Conservation (phyloP, 2,329 filamentous ascomycete species). For the Fusarium sambucinum region DNA sequence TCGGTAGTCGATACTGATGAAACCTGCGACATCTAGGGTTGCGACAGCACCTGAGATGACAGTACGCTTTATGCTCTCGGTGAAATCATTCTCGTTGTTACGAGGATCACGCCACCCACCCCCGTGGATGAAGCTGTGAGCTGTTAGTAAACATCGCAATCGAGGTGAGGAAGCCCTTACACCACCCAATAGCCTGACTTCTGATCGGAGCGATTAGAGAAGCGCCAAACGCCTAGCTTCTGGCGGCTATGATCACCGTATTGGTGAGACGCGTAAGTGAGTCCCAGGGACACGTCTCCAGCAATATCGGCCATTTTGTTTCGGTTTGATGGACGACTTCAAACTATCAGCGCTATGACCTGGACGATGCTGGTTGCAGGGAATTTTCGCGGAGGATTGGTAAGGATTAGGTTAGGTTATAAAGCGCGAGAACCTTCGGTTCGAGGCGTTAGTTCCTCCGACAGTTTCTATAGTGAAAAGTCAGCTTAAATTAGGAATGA, state of each 20-base stretch:
- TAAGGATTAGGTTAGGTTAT: constrained; percentile 23
- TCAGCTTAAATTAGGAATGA: constrained; percentile 8
- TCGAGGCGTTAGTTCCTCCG: constrained; percentile 16
- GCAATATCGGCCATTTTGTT: constrained; percentile 41
- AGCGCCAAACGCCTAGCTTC: constrained; percentile 61
- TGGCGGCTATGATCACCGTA: constrained; percentile 59
- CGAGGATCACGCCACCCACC: constrained; percentile 73
- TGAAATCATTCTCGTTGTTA: constrained; percentile 60
- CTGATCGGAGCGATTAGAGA: constrained; percentile 33
- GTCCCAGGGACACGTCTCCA: constrained; percentile 37
- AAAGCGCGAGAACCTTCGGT: constrained; percentile 21
- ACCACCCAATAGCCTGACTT: constrained; percentile 53
- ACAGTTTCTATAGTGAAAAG: constrained; percentile 6
- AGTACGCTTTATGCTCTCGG: constrained; percentile 59
- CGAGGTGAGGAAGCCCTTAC: constrained; percentile 45
- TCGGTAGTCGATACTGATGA: constrained; percentile 74
- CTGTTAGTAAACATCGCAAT: constrained; percentile 22
- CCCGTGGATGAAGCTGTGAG: constrained; percentile 67
- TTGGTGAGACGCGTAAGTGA: constrained; percentile 53
- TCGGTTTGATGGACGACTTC: constrained; percentile 8
- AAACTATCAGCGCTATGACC: constrained; percentile 26
- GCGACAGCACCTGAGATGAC: constrained; percentile 48
- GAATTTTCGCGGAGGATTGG: constrained; percentile 8
- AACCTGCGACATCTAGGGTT: constrained; percentile 63
- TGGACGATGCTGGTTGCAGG: constrained; percentile 6